These are phyloP conservation scores for Alternaria brassicicola DNA, from an alignment of 2,329 filamentous ascomycete species.

Conservation along the genomic window DNA sequence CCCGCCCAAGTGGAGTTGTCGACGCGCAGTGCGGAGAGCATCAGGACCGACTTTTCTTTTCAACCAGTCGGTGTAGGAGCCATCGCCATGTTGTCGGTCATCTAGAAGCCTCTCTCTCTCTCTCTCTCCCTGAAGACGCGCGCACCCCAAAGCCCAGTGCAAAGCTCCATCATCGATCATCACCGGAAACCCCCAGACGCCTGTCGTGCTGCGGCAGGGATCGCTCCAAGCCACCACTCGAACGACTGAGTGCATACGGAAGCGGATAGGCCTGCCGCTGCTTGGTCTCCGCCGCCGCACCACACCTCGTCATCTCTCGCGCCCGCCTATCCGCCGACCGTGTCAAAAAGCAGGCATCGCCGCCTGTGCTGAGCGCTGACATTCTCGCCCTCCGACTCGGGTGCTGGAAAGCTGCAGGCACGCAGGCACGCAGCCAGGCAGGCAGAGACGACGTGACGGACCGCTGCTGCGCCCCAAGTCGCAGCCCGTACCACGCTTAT, in stretches of 20 bases:
- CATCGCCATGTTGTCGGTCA: not conserved
- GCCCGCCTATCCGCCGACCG: slow-evolving; percentile 21
- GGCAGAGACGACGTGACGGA: slow-evolving; percentile 17
- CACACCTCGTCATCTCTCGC: slow-evolving; percentile 31
- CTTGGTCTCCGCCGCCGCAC: slow-evolving; percentile 28
- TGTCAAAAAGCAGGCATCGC: slow-evolving; percentile 24
- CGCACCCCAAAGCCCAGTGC: not conserved
- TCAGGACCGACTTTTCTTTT: slow-evolving; percentile 8
- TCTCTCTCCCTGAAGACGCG: too few relatives aligned
- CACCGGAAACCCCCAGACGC: slow-evolving; percentile 10
- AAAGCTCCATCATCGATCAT: slow-evolving; percentile 15
- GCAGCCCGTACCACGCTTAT: slow-evolving; percentile 20
- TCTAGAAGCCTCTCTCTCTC: not conserved
- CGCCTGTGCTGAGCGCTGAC: slow-evolving; percentile 9
- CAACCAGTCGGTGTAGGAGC: not conserved
- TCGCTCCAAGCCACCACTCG: slow-evolving; percentile 37
- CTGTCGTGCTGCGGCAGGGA: slow-evolving; percentile 28
- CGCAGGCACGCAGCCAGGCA: slow-evolving; percentile 3
- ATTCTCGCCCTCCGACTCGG: slow-evolving; percentile 11
- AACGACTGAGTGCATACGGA: slow-evolving; percentile 32
- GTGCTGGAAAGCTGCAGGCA: slow-evolving; percentile 7
- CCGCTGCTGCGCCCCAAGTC: slow-evolving; percentile 17
- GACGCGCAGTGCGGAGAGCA: slow-evolving; percentile 8
- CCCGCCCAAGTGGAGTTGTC: slow-evolving; percentile 2
- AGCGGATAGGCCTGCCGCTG: slow-evolving; percentile 27